Conservation (phyloP, 129 eudicot genomes). For the Dittrichia graveolens region DNA sequence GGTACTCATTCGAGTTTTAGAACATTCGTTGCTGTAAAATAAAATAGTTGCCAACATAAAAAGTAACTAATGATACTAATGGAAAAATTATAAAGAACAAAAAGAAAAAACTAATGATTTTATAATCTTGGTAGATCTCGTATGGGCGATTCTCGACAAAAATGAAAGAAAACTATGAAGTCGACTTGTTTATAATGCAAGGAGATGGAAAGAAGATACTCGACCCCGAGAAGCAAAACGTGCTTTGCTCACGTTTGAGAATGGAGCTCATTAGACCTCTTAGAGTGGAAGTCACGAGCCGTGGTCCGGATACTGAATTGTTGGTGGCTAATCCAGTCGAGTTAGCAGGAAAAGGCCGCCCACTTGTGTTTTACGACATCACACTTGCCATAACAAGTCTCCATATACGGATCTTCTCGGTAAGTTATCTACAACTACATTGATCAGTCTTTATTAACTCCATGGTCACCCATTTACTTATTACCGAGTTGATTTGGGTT, state of each 20-base stretch:
- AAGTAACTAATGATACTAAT: no score
- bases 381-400: slow-evolving; percentile 51
- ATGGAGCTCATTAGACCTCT: slow-evolving; percentile 53
- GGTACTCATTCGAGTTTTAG: slow-evolving; percentile 28
- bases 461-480: neutral
- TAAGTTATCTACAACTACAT: slow-evolving; percentile 19
- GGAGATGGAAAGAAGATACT: slow-evolving; percentile 48
- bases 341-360: slow-evolving; percentile 50
- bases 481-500: neutral
- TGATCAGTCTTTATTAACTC: neutral
- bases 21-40: neutral
- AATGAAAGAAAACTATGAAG: slow-evolving; percentile 37
- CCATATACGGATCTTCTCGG: slow-evolving; percentile 47
- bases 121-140: slow-evolving; percentile 27
- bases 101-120: neutral
- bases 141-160: slow-evolving; percentile 45
- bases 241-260: slow-evolving; percentile 41
- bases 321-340: slow-evolving; percentile 55
- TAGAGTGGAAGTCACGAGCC: slow-evolving; percentile 45
- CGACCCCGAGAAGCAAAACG: slow-evolving; percentile 44
- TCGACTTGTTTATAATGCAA: slow-evolving; percentile 49
- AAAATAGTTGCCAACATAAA: no score
- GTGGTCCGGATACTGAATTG: slow-evolving; percentile 60
- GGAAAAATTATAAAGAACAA: neutral
- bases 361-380: slow-evolving; percentile 52